Evolutionary conservation across 163 green algal species (phyloP).

Genomic region (Chlorella variabilis): DNA sequence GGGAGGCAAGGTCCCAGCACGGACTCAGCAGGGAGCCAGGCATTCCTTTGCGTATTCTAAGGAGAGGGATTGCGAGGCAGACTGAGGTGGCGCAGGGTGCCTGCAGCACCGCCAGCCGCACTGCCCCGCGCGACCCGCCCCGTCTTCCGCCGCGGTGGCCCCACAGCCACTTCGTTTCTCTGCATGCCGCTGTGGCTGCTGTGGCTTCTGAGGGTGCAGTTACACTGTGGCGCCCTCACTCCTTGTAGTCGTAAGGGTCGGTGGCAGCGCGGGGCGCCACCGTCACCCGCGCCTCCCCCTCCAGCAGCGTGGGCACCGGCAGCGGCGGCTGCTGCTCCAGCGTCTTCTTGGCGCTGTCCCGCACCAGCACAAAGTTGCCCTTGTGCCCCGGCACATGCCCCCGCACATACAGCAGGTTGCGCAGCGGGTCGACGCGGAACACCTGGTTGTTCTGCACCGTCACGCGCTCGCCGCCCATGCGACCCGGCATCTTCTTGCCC

Average conservation of each 20-base stretch:
- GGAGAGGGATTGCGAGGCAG: no score
- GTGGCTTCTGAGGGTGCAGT: no score
- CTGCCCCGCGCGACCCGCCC: no score
- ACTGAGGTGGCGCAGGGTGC: no score
- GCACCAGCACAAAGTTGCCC: slow-evolving; percentile 84
- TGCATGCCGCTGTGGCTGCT: no score
- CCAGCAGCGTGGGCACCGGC: slow-evolving; percentile 56
- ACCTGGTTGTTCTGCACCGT: slow-evolving; percentile 78
- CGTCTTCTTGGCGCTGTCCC: slow-evolving; percentile 77
- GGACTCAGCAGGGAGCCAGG: no score
- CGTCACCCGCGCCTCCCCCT: not conserved
- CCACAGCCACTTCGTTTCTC: no score
- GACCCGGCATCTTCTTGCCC: slow-evolving; percentile 98
- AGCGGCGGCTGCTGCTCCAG: slow-evolving; percentile 53
- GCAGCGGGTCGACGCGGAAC: slow-evolving; percentile 79
- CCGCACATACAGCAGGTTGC: slow-evolving; percentile 95
- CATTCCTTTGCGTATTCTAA: no score
- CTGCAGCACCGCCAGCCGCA: no score
- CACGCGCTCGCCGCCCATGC: slow-evolving; percentile 85
- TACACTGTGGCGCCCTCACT: no score
- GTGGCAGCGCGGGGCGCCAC: slow-evolving; percentile 31
- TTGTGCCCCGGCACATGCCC: slow-evolving; percentile 93
- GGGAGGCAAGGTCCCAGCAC: no score
- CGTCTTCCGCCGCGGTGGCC: no score
- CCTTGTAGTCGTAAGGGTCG: slow-evolving; percentile 54